phyloP scores from a whole-genome alignment of 2,329 filamentous ascomycete species.

The Penicillium capsulatum region DNA sequence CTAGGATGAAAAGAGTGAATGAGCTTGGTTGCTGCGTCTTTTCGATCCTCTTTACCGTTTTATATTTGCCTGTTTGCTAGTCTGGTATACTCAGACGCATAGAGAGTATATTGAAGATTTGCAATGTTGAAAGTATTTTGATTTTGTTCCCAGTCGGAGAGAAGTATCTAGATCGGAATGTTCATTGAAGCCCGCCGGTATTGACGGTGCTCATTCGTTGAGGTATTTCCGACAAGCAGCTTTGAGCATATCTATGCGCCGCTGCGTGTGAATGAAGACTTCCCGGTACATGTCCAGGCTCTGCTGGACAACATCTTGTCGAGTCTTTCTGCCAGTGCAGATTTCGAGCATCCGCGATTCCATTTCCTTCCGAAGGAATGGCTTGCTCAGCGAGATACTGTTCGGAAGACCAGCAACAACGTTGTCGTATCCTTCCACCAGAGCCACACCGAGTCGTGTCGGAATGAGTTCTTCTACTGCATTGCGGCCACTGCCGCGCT shows the following conservation, averaged over 20 bases:
- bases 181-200: too few relatives aligned
- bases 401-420: constrained; percentile 76
- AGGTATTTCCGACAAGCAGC: constrained; percentile 57
- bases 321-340: constrained; percentile 77
- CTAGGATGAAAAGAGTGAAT: too few relatives aligned
- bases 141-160: too few relatives aligned
- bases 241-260: constrained; percentile 64
- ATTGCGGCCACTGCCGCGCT: constrained; percentile 47
- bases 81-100: too few relatives aligned
- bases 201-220: constrained; percentile 34
- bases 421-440: constrained; percentile 91
- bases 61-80: too few relatives aligned
- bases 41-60: too few relatives aligned
- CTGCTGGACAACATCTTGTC: constrained; percentile 70
- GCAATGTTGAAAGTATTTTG: too few relatives aligned
- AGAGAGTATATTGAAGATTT: too few relatives aligned
- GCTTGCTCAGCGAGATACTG: constrained; percentile 74
- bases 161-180: too few relatives aligned
- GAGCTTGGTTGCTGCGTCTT: too few relatives aligned
- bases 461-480: constrained; percentile 82
- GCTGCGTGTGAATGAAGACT: constrained; percentile 77
- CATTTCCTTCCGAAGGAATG: constrained; percentile 96
- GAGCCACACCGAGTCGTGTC: constrained; percentile 80
- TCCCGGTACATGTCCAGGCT: constrained; percentile 81
- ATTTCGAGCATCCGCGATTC: constrained; percentile 96